Conservation (phyloP, 257 asterid genomes). For the Petunia axillaris region DNA sequence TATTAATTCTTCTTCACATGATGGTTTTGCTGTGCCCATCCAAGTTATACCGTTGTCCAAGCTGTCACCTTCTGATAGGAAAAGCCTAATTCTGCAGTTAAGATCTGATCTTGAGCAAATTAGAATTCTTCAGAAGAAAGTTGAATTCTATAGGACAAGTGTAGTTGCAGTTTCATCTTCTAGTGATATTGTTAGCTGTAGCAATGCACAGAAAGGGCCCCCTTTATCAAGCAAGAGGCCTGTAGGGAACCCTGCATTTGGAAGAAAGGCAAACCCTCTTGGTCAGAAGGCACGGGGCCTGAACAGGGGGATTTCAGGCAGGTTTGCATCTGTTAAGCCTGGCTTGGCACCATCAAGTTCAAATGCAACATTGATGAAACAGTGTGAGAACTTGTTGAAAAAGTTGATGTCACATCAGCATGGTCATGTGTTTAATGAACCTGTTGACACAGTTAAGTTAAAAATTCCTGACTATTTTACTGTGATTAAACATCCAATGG, state of each 20-base stretch:
- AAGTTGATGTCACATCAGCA: constrained; percentile 63
- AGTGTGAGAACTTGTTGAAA: constrained; percentile 71
- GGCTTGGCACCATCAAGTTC: constrained; percentile 36
- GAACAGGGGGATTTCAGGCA: constrained; percentile 66
- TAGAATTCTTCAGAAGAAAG: constrained; percentile 54
- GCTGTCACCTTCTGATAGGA: constrained; percentile 62
- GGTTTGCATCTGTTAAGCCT: constrained; percentile 50
- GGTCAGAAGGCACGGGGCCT: constrained; percentile 45
- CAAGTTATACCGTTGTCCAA: constrained; percentile 60
- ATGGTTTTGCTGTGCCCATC: constrained; percentile 73
- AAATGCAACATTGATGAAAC: constrained; percentile 51
- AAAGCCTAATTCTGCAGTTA: constrained; percentile 54
- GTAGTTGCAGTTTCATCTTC: constrained; percentile 51
- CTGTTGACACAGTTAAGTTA: constrained; percentile 74
- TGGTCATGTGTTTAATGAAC: constrained; percentile 67
- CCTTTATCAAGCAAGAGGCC: constrained; percentile 43
- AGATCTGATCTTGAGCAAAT: constrained; percentile 76
- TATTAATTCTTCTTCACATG: constrained; percentile 67
- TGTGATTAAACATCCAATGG: constrained; percentile 87
- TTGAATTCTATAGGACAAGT: constrained; percentile 51
- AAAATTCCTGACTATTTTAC: constrained; percentile 76
- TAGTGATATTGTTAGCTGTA: constrained; percentile 54
- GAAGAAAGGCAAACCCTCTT: constrained; percentile 36
- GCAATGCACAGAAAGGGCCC: constrained; percentile 45
- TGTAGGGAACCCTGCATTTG: constrained; percentile 41